phyloP scores from a whole-genome alignment of 768 basidiomycete species.

The Lactifluus subvellereus region DNA sequence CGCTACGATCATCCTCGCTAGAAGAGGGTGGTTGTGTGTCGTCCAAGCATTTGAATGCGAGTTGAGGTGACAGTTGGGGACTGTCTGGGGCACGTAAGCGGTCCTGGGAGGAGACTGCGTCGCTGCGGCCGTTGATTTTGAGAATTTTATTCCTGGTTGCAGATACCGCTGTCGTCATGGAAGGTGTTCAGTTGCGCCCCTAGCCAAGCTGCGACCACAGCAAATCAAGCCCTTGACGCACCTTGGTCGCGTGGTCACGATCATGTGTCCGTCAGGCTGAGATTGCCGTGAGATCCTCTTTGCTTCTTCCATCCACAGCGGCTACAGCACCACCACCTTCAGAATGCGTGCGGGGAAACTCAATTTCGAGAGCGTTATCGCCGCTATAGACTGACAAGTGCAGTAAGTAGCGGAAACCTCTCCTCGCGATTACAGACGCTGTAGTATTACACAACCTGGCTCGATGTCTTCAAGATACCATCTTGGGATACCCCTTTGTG shows the following conservation, averaged over 20 bases:
- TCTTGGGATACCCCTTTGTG: slow-evolving; percentile 16
- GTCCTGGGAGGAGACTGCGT: background rate
- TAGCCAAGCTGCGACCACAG: background rate
- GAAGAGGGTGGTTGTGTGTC: slow-evolving; percentile 8
- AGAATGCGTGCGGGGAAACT: background rate
- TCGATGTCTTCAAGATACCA: slow-evolving; percentile 12
- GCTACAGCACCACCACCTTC: background rate
- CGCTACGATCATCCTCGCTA: slow-evolving; percentile 16
- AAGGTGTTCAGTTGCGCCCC: background rate
- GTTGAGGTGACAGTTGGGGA: background rate
- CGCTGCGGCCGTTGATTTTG: slow-evolving; percentile 1
- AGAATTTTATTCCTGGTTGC: slow-evolving; percentile 4
- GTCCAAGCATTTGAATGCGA: slow-evolving; percentile 4
- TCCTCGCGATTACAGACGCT: too few relatives aligned
- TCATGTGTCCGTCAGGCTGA: background rate
- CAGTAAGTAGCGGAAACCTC: background rate
- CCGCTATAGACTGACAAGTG: background rate
- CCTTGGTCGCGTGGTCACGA: background rate
- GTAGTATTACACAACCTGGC: background rate
- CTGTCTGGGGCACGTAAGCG: background rate
- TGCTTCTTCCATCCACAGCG: background rate
- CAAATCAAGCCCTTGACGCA: background rate
- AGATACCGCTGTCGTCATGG: slow-evolving; percentile 9
- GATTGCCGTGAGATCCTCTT: background rate
- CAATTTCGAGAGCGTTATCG: background rate